Percentiles rank a stretch among this genome's conserved stretches.
These are phyloP conservation scores for Globisporangium heterothallicum DNA, from an alignment of 352 stramenopile species.

Conservation along the genomic window DNA sequence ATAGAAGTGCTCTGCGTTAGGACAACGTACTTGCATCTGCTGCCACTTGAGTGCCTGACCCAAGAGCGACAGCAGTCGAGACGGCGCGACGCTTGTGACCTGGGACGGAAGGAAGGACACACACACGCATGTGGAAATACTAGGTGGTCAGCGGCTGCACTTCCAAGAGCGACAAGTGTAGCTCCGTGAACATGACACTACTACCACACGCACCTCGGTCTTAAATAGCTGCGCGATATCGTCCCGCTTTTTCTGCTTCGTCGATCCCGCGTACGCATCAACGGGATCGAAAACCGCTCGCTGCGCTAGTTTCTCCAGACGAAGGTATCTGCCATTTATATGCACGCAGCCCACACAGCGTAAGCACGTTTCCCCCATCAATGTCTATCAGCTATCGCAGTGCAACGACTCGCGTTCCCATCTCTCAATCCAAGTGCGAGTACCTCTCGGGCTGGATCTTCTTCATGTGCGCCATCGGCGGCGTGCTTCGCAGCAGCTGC, in stretches of 20 bases:
- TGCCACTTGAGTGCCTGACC: slow-evolving; percentile 90
- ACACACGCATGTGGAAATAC: background rate
- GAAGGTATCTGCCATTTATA: slow-evolving; percentile 32
- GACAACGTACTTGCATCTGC: slow-evolving; percentile 48
- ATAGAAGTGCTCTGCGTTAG: no score
- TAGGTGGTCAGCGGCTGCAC: background rate
- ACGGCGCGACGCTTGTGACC: slow-evolving; percentile 72
- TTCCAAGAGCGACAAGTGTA: background rate
- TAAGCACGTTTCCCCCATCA: background rate
- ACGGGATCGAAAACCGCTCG: slow-evolving; percentile 54
- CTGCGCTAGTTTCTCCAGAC: slow-evolving; percentile 75
- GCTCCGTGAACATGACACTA: no score
- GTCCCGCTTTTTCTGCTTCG: slow-evolving; percentile 77
- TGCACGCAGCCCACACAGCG: background rate
- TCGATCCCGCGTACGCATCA: slow-evolving; percentile 56
- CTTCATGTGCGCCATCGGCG: slow-evolving; percentile 45
- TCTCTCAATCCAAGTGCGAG: no score
- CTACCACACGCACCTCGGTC: slow-evolving; percentile 39
- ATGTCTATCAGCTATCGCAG: background rate
- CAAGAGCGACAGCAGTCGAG: slow-evolving; percentile 80
- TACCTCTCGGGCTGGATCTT: slow-evolving; percentile 46
- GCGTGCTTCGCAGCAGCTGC: slow-evolving; percentile 47
- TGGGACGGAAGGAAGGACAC: slow-evolving; percentile 4
- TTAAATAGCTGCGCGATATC: slow-evolving; percentile 73
- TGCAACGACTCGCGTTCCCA: no score